phyloP scores from a whole-genome alignment of 345 rosid species.

The Eucalyptus curtisii region DNA sequence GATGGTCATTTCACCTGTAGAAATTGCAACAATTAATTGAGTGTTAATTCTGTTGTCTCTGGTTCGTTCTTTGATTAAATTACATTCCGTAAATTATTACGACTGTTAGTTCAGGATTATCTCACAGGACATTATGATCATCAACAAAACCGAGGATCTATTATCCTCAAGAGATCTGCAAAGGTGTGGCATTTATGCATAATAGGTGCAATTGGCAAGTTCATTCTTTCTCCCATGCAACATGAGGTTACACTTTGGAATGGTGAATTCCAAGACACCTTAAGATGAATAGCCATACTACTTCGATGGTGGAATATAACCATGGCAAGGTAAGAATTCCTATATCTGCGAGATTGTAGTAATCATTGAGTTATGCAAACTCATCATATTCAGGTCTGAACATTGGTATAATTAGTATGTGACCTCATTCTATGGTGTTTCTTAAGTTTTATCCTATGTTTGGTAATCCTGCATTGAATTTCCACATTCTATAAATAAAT shows the following conservation, averaged over 20 bases:
- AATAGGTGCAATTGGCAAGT: background rate
- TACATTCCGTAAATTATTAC: background rate
- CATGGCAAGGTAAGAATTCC: background rate
- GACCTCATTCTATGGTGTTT: background rate
- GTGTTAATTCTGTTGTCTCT: too few species aligned
- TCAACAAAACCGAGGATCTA: background rate
- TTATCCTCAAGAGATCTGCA: background rate
- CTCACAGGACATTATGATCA: background rate
- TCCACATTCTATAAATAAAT: background rate
- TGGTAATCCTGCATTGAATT: background rate
- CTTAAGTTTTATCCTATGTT: background rate
- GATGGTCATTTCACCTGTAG: too few species aligned
- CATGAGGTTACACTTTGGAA: background rate
- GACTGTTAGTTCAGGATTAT: background rate
- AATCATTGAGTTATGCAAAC: background rate
- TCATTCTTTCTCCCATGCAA: background rate
- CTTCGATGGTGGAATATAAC: background rate
- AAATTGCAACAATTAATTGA: too few species aligned
- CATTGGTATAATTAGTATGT: background rate
- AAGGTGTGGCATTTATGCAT: background rate
- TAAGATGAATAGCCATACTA: background rate
- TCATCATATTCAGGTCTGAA: background rate
- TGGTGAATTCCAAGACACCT: background rate
- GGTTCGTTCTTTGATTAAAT: too few species aligned
- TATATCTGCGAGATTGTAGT: background rate